Conservation (phyloP, 768 basidiomycete species). For the Pleurotus tuoliensis region DNA sequence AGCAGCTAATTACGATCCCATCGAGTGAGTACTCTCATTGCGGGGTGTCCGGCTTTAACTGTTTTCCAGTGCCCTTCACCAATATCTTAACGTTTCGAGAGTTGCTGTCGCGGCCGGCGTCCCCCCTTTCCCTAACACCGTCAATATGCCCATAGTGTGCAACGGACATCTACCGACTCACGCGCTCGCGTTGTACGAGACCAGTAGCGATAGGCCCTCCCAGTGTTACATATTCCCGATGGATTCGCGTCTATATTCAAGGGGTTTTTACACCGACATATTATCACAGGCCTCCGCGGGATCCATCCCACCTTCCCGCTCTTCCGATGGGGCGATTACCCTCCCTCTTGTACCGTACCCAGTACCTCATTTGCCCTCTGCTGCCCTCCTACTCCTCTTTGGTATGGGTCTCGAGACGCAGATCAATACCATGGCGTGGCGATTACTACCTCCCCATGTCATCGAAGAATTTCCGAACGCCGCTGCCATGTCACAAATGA, state of each 20-base stretch:
- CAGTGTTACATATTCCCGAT: conserved; percentile 50
- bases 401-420: conserved; percentile 50
- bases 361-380: conserved; percentile 51
- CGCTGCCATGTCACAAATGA: conserved; percentile 50
- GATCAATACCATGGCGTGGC: conserved; percentile 41
- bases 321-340: conserved; percentile 32
- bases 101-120: conserved; percentile 13
- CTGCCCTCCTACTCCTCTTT: conserved; percentile 57
- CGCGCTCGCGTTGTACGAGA: conserved; percentile 42
- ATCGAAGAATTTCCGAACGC: conserved; percentile 61
- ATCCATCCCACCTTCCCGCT: conserved; percentile 28
- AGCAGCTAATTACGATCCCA: conserved; percentile 8
- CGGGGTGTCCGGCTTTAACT: neutral
- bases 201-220: conserved; percentile 19
- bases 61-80: conserved; percentile 36
- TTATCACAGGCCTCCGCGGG: conserved; percentile 32
- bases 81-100: conserved; percentile 37
- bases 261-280: conserved; percentile 31
- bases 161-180: conserved; percentile 53
- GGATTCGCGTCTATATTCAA: conserved; percentile 41
- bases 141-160: conserved; percentile 45
- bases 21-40: conserved; percentile 7
- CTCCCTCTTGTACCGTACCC: conserved; percentile 48
- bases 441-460: conserved; percentile 49
- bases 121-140: conserved; percentile 32